Conservation (phyloP, 176 grass and related monocot genomes). For the Metroxylon sagu region DNA sequence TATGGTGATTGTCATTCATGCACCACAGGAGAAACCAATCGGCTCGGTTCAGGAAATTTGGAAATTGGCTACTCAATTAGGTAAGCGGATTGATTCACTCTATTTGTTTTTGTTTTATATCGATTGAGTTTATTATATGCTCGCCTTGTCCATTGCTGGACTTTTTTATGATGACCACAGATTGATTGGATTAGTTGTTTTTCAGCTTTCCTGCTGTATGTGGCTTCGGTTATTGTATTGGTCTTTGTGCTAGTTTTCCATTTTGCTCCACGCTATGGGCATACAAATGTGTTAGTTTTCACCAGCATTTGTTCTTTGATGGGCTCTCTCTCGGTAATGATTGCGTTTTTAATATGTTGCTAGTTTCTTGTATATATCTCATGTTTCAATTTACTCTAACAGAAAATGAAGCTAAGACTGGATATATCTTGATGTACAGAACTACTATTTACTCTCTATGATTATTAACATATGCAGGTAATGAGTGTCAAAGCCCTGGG, state of each 20-base stretch:
- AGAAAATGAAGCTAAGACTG: too few relatives aligned
- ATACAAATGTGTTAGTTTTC: slow-evolving; percentile 83
- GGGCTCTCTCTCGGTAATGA: slow-evolving; percentile 92
- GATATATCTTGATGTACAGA: too few relatives aligned
- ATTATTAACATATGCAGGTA: slow-evolving; percentile 36
- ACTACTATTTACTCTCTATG: background rate
- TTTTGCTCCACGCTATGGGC: slow-evolving; percentile 80
- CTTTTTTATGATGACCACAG: too few relatives aligned
- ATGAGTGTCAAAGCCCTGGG: slow-evolving; percentile 99
- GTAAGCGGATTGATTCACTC: slow-evolving; percentile 14
- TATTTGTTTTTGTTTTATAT: background rate
- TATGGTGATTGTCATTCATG: slow-evolving; percentile 80
- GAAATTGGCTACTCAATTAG: slow-evolving; percentile 80
- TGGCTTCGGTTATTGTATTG: slow-evolving; percentile 70
- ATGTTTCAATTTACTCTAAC: too few relatives aligned
- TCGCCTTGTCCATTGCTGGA: background rate
- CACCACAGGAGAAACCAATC: slow-evolving; percentile 79
- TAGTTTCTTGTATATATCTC: too few relatives aligned
- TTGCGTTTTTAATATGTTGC: slow-evolving; percentile 1
- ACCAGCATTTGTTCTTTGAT: slow-evolving; percentile 96
- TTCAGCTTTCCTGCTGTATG: slow-evolving; percentile 93
- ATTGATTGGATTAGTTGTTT: slow-evolving; percentile 3
- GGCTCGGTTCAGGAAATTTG: slow-evolving; percentile 86
- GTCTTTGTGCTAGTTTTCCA: slow-evolving; percentile 84
- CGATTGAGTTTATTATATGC: background rate